Conservation (phyloP, 2,329 filamentous ascomycete species). For the Hypoxylon sp. region DNA sequence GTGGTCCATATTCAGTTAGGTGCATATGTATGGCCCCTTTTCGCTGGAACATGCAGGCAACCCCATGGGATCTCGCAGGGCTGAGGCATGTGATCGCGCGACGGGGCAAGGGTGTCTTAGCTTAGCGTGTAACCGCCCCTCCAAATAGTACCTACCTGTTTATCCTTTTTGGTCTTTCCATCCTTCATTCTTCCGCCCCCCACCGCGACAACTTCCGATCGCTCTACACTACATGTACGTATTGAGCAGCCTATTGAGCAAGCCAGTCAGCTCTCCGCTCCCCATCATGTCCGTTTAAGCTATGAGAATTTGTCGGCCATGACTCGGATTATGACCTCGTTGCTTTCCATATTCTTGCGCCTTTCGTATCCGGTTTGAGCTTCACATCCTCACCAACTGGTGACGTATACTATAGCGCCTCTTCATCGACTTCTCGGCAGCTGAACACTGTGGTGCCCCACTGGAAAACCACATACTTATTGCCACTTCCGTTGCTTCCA, state of each 20-base stretch:
- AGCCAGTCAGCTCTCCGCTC: not conserved
- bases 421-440: not conserved
- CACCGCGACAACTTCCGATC: too few relatives aligned
- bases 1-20: too few relatives aligned
- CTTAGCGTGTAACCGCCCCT: slow-evolving; percentile 12
- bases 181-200: not conserved
- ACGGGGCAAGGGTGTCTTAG: not conserved
- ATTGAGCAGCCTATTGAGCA: not conserved
- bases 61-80: not conserved
- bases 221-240: too few relatives aligned
- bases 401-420: not conserved
- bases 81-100: slow-evolving; percentile 36
- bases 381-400: not conserved
- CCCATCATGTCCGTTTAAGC: slow-evolving; percentile 1
- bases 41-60: slow-evolving; percentile 3
- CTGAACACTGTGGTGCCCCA: slow-evolving; percentile 18
- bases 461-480: slow-evolving; percentile 19
- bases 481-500: slow-evolving; percentile 27
- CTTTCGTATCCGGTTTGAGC: not conserved
- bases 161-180: not conserved
- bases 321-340: slow-evolving; percentile 15
- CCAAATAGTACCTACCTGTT: too few relatives aligned
- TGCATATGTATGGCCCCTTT: not conserved
- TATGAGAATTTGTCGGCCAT: slow-evolving; percentile 6
- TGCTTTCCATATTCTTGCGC: not conserved